Evolutionary conservation across 352 stramenopile genomes (phyloP).

Genomic region (Phytophthora palmivora): DNA sequence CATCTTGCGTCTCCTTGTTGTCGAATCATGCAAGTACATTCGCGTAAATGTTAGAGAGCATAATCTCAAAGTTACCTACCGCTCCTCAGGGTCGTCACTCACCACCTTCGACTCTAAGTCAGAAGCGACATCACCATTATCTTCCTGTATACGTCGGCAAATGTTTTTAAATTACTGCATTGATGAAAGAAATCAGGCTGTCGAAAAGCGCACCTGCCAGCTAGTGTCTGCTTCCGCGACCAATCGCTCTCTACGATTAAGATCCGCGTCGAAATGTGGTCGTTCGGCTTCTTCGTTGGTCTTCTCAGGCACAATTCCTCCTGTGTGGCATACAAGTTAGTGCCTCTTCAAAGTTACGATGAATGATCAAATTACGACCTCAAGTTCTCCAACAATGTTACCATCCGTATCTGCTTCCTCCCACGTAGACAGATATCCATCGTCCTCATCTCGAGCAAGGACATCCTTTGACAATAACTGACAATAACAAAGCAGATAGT

Average conservation of each 20-base stretch:
- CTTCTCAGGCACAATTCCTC: conserved; percentile 2
- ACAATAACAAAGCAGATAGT: neutral
- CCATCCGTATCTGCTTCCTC: neutral
- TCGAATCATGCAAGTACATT: neutral
- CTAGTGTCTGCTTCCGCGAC: conserved; percentile 14
- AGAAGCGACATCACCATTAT: conserved; percentile 1
- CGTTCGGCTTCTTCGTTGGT: conserved; percentile 1
- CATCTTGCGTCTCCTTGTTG: conserved; percentile 2
- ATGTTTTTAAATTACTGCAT: neutral
- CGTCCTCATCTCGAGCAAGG: neutral
- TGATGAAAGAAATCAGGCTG: neutral
- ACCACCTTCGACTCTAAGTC: too few species aligned
- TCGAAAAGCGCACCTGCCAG: conserved; percentile 15
- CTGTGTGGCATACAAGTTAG: neutral
- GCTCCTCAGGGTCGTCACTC: too few species aligned
- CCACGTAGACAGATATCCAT: conserved; percentile 3
- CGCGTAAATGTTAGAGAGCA: neutral
- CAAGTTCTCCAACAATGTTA: neutral
- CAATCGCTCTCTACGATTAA: conserved; percentile 11
- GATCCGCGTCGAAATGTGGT: conserved; percentile 9
- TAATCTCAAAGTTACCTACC: neutral
- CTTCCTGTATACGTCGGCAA: conserved; percentile 2
- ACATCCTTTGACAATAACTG: neutral
- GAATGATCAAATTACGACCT: neutral
- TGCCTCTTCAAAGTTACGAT: neutral